Evolutionary conservation across 106 monocot species (phyloP).

Genomic region (Platanthera guangdongensis): DNA sequence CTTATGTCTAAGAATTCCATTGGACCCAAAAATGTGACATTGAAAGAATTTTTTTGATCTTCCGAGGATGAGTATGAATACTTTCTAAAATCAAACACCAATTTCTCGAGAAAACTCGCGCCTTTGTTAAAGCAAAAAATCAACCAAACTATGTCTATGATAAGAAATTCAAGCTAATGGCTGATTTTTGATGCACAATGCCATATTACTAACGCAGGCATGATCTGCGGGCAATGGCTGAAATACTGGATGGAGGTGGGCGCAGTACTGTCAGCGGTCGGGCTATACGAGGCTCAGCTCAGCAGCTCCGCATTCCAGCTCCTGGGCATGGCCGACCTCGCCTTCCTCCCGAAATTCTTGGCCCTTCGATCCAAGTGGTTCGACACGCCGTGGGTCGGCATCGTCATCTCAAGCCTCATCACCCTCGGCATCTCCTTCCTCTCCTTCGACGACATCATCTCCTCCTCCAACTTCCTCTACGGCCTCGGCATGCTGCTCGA

Average conservation of each 20-base stretch:
- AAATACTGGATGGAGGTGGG: conserved; percentile 77
- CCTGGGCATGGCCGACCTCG: conserved; percentile 75
- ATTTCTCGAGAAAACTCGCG: no score
- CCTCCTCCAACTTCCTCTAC: conserved; percentile 80
- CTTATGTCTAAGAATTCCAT: no score
- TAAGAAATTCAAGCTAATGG: no score
- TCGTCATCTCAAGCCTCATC: conserved; percentile 51
- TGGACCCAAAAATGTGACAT: no score
- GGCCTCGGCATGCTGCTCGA: conserved; percentile 87
- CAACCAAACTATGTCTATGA: no score
- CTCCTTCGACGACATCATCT: conserved; percentile 63
- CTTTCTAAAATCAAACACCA: no score
- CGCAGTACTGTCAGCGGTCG: conserved; percentile 68
- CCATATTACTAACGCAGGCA: conserved; percentile 23
- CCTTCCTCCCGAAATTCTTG: conserved; percentile 60
- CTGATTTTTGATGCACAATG: background rate
- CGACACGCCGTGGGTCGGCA: conserved; percentile 73
- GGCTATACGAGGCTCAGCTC: conserved; percentile 84
- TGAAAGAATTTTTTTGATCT: no score
- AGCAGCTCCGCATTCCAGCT: conserved; percentile 80
- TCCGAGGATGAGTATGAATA: no score
- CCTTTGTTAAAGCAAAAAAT: no score
- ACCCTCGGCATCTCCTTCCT: conserved; percentile 80
- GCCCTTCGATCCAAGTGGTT: conserved; percentile 49
- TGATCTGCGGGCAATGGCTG: conserved; percentile 69